Evolutionary conservation across 768 basidiomycete genomes (phyloP).

Genomic region (Clitopilus passeckerianus): DNA sequence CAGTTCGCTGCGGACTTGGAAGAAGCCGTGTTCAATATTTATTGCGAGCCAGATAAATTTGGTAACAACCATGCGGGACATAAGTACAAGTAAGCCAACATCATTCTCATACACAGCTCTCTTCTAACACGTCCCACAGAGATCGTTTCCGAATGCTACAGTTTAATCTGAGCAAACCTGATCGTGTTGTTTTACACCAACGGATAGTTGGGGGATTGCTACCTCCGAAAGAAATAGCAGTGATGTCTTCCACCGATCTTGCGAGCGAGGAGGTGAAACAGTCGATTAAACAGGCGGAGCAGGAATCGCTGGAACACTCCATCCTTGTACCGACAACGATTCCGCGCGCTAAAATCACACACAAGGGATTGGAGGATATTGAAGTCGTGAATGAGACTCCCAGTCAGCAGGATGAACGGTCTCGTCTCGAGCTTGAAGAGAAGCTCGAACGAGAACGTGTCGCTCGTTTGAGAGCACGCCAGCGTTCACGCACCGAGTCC

Average conservation of each 20-base stretch:
- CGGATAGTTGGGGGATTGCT: constrained; percentile 69
- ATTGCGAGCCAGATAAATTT: constrained; percentile 72
- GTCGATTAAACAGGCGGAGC: constrained; percentile 76
- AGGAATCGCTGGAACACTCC: constrained; percentile 80
- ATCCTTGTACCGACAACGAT: constrained; percentile 69
- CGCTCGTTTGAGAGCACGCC: constrained; percentile 50
- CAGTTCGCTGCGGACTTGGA: constrained; percentile 72
- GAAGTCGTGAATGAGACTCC: constrained; percentile 56
- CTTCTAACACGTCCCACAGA: constrained; percentile 32
- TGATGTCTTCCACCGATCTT: constrained; percentile 85
- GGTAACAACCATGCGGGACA: constrained; percentile 57
- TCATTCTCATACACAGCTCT: neutral
- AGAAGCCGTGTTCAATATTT: constrained; percentile 67
- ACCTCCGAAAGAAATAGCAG: constrained; percentile 65
- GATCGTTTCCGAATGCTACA: constrained; percentile 88
- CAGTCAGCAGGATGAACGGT: constrained; percentile 47
- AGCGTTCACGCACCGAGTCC: constrained; percentile 46
- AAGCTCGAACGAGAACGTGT: constrained; percentile 65
- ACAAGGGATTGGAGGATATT: constrained; percentile 90
- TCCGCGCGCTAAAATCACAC: constrained; percentile 80
- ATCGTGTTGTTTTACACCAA: constrained; percentile 74
- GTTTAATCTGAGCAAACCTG: constrained; percentile 82
- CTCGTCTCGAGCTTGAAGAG: constrained; percentile 63
- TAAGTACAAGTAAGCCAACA: constrained; percentile 70
- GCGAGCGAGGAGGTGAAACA: constrained; percentile 84